Evolutionary conservation across 345 rosid genomes (phyloP).

Genomic region (Populus alba): DNA sequence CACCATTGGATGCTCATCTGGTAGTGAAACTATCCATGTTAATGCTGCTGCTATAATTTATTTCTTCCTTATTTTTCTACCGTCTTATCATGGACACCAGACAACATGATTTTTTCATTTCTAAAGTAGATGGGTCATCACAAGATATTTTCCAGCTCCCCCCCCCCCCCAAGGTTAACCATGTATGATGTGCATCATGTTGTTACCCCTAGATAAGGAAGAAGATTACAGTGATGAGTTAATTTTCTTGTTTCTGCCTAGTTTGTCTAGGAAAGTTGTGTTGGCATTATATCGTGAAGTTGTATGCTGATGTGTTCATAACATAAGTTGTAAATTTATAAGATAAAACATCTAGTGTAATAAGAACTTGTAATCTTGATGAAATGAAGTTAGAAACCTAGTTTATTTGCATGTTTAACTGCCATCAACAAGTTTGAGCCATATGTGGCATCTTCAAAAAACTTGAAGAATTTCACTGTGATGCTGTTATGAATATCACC

Average conservation of each 20-base stretch:
- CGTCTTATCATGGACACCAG: background rate
- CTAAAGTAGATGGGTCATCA: too few species aligned
- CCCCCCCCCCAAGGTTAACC: too few species aligned
- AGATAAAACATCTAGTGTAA: background rate
- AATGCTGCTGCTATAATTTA: background rate
- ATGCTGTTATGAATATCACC: background rate
- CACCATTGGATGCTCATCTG: constrained; percentile 92
- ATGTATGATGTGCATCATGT: background rate
- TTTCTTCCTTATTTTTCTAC: too few species aligned
- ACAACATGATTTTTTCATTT: background rate
- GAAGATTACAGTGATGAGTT: background rate
- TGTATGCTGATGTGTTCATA: background rate
- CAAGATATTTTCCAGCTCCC: too few species aligned
- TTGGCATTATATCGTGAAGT: background rate
- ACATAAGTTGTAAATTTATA: background rate
- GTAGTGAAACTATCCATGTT: constrained; percentile 37
- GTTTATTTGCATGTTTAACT: background rate
- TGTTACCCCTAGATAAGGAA: background rate
- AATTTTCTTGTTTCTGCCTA: background rate
- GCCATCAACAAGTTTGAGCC: background rate
- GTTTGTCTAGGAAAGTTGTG: background rate
- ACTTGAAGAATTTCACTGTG: background rate
- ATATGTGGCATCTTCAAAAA: background rate
- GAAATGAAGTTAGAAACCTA: background rate
- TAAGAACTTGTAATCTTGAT: background rate